Evolutionary conservation across 768 basidiomycete species (phyloP).

Genomic region (Boletus rufocinnamomeus): DNA sequence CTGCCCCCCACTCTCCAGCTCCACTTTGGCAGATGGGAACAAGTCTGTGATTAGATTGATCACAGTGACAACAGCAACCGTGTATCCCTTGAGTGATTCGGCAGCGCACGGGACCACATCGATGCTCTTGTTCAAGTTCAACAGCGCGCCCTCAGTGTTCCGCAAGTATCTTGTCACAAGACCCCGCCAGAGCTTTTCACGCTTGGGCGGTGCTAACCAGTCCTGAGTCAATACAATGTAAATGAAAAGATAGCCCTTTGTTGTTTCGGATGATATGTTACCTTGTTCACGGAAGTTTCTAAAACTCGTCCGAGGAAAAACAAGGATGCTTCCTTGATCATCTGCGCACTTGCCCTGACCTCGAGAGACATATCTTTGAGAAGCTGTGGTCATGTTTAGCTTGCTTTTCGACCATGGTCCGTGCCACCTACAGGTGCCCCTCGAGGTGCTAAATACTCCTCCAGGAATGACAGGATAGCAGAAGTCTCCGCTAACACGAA

Average conservation of each 20-base stretch:
- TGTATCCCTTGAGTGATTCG: conserved; percentile 19
- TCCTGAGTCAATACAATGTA: conserved; percentile 14
- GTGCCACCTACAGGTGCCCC: conserved; percentile 17
- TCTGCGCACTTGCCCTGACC: conserved; percentile 15
- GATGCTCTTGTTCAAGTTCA: conserved; percentile 9
- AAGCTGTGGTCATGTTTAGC: conserved; percentile 13
- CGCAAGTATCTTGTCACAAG: conserved; percentile 22
- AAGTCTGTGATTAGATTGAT: conserved; percentile 26
- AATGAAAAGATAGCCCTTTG: background rate
- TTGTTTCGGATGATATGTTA: background rate
- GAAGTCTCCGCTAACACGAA: conserved; percentile 28
- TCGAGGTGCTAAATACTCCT: conserved; percentile 20
- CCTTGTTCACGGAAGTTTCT: conserved; percentile 12
- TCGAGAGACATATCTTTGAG: conserved; percentile 24
- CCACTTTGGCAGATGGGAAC: conserved; percentile 20
- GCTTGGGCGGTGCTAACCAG: conserved; percentile 24
- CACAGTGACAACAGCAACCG: conserved; percentile 18
- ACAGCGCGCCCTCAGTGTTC: conserved; percentile 25
- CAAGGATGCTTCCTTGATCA: conserved; percentile 29
- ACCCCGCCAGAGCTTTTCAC: conserved; percentile 24
- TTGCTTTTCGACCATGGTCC: background rate
- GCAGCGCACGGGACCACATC: conserved; percentile 15
- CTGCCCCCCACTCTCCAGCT: conserved; percentile 14
- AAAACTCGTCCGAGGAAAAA: conserved; percentile 20
- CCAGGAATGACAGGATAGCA: conserved; percentile 27